These are phyloP conservation scores for Xylaria arbuscula DNA, from an alignment of 2,329 filamentous ascomycete species.

Conservation along the genomic window DNA sequence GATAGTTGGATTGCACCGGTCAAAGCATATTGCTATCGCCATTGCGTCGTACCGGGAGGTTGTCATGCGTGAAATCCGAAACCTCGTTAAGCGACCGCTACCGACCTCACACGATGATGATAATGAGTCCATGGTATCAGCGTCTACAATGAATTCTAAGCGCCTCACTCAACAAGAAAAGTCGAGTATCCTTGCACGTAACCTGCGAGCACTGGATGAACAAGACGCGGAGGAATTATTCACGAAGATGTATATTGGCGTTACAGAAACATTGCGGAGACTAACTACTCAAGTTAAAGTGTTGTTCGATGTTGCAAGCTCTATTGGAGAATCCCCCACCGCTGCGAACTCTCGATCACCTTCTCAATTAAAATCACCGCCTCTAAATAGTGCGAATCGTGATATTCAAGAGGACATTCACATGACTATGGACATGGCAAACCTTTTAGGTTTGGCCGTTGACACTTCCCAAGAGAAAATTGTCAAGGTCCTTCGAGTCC, in stretches of 20 bases:
- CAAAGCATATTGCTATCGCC: constrained; percentile 82
- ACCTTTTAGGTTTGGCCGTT: constrained; percentile 81
- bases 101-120: constrained; percentile 96
- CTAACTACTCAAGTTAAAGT: constrained; percentile 93
- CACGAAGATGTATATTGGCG: constrained; percentile 82
- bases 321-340: constrained; percentile 61
- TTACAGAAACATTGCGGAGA: constrained; percentile 86
- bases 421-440: constrained; percentile 79
- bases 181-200: constrained; percentile 86
- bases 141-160: constrained; percentile 78
- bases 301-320: constrained; percentile 91
- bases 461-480: constrained; percentile 83
- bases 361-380: constrained; percentile 60
- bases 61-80: constrained; percentile 86
- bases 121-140: constrained; percentile 86
- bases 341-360: constrained; percentile 58
- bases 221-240: constrained; percentile 88
- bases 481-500: constrained; percentile 79
- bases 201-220: constrained; percentile 83
- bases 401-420: constrained; percentile 78
- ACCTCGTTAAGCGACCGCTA: constrained; percentile 83
- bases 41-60: constrained; percentile 87
- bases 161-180: constrained; percentile 86
- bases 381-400: constrained; percentile 61
- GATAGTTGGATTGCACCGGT: constrained; percentile 82